Conservation (phyloP, 495 filamentous ascomycete genomes). For the Monascus purpureus region DNA sequence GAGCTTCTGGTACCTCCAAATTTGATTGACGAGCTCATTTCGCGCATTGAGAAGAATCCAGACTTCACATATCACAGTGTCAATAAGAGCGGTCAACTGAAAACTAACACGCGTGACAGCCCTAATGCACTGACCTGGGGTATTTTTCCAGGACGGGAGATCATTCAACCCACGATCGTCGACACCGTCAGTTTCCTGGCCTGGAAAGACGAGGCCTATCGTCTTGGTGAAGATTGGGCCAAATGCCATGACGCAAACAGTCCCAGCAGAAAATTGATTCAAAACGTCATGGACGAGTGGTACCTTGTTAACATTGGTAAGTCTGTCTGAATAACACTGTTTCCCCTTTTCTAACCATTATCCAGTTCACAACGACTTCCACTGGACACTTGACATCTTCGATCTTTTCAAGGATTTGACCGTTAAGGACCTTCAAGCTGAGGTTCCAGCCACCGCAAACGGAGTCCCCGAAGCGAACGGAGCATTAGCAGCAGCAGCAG, state of each 20-base stretch:
- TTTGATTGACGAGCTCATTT: conserved; percentile 62
- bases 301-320: conserved; percentile 90
- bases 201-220: conserved; percentile 97
- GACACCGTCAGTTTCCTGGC: conserved; percentile 96
- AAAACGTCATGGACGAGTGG: conserved; percentile 77
- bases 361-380: conserved; percentile 93
- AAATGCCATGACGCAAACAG: conserved; percentile 68
- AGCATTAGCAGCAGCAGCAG: no score
- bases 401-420: conserved; percentile 68
- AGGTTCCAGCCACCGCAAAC: conserved; percentile 14
- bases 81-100: conserved; percentile 61
- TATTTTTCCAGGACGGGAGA: conserved; percentile 96
- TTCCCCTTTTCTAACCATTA: conserved; percentile 1
- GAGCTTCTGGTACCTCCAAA: conserved; percentile 77
- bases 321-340: conserved; percentile 11
- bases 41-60: conserved; percentile 61
- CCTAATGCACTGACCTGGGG: conserved; percentile 99
- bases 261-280: conserved; percentile 71
- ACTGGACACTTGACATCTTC: conserved; percentile 62
- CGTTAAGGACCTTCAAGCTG: conserved; percentile 47
- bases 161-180: conserved; percentile 98
- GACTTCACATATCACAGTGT: conserved; percentile 90
- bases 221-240: conserved; percentile 85
- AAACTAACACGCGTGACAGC: conserved; percentile 69
- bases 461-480: conserved; percentile 11